Percentiles rank a stretch among this genome's conserved stretches.
These are phyloP conservation scores for Nothophaeocryptopus gaeumannii DNA, from an alignment of 2,329 filamentous ascomycete species.

Conservation along the genomic window DNA sequence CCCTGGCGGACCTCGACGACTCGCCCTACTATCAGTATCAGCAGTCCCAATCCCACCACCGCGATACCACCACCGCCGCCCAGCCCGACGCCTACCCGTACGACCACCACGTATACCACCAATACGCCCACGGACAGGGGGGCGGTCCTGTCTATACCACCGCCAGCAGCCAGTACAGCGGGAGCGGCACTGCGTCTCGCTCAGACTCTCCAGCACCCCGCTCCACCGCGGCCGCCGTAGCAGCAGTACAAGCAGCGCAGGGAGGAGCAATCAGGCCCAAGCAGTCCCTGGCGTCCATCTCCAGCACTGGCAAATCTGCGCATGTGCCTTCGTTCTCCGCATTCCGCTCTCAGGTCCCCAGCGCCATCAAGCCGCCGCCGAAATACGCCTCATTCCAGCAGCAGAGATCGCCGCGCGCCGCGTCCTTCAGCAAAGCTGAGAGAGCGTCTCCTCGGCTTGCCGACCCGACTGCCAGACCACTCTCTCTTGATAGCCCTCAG, in stretches of 20 bases:
- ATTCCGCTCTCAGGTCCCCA: slow-evolving; percentile 41
- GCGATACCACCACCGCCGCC: background rate
- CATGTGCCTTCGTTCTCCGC: slow-evolving; percentile 43
- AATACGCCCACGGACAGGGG: background rate
- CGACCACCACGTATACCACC: background rate
- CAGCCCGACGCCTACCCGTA: background rate
- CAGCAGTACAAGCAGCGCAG: background rate
- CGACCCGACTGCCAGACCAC: slow-evolving; percentile 28
- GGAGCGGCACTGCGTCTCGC: slow-evolving; percentile 9
- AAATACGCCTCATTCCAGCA: slow-evolving; percentile 43
- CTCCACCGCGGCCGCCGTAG: slow-evolving; percentile 29
- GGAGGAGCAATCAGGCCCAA: slow-evolving; percentile 4
- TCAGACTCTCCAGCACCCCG: slow-evolving; percentile 24
- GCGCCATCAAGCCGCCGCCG: slow-evolving; percentile 4
- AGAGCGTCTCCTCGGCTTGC: slow-evolving; percentile 41
- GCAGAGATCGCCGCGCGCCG: slow-evolving; percentile 47
- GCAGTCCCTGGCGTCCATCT: slow-evolving; percentile 11
- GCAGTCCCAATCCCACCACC: slow-evolving; percentile 3
- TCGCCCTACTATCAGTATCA: slow-evolving; percentile 2
- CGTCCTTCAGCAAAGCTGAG: slow-evolving; percentile 42
- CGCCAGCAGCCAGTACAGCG: slow-evolving; percentile 9
- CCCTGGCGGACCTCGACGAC: slow-evolving; percentile 8
- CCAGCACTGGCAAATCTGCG: slow-evolving; percentile 21
- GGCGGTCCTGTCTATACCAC: background rate
- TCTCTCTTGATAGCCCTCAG: slow-evolving; percentile 35